These are phyloP conservation scores for Diutina rugosa DNA, from an alignment of 1,139 yeast species.

Conservation along the genomic window DNA sequence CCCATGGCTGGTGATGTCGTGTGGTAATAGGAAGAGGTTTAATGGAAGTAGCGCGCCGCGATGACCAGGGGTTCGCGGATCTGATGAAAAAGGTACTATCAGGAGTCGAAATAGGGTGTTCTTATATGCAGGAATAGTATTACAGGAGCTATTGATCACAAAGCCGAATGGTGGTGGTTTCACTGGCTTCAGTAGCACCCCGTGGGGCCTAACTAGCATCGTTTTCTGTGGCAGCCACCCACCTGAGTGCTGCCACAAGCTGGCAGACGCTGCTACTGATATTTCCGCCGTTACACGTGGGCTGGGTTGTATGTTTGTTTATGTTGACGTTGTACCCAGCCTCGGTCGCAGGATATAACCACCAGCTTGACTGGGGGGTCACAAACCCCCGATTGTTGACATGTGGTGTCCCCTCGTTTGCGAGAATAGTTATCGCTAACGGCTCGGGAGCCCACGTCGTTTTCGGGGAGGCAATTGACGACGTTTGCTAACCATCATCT, in stretches of 20 bases:
- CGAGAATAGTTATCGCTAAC: neutral
- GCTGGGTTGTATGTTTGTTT: neutral
- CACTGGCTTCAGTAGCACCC: too few species aligned
- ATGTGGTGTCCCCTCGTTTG: neutral
- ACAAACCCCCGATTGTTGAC: neutral
- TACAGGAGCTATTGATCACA: too few species aligned
- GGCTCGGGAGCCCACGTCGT: neutral
- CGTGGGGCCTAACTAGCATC: too few species aligned
- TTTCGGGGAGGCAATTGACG: neutral
- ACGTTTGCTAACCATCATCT: neutral
- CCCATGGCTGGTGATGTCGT: slow-evolving; percentile 34
- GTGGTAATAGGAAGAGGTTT: neutral
- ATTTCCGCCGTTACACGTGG: neutral
- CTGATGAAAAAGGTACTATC: too few species aligned
- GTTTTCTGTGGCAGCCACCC: too few species aligned
- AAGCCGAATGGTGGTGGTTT: too few species aligned
- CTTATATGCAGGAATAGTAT: neutral
- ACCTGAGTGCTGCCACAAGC: too few species aligned
- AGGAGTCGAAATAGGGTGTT: neutral
- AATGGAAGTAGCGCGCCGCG: neutral
- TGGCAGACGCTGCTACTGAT: too few species aligned
- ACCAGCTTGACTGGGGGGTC: neutral
- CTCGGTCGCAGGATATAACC: neutral
- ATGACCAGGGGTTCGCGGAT: neutral
- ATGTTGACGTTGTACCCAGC: neutral